phyloP scores from a whole-genome alignment of 2,329 filamentous ascomycete species.

The Aspergillus pseudoviridinutans region DNA sequence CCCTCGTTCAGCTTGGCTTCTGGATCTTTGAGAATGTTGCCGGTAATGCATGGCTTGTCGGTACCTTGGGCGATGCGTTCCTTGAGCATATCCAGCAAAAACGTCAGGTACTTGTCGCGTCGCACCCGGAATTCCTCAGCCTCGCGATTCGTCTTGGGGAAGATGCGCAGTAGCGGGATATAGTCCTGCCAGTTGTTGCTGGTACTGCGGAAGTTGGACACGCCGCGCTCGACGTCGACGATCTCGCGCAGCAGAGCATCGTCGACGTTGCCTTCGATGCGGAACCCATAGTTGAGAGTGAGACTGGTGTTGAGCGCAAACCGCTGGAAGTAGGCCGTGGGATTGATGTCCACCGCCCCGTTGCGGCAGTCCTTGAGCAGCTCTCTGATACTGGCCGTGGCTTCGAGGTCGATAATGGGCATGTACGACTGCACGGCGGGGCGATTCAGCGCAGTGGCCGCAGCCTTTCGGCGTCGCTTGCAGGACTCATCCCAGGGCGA shows the following conservation, averaged over 20 bases:
- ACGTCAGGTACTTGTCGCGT: conserved; percentile 62
- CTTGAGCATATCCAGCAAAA: conserved; percentile 57
- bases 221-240: conserved; percentile 67
- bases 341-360: conserved; percentile 64
- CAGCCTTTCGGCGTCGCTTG: conserved; percentile 71
- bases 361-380: conserved; percentile 61
- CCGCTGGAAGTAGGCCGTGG: conserved; percentile 68
- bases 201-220: conserved; percentile 72
- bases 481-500: conserved; percentile 81
- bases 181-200: conserved; percentile 86
- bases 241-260: conserved; percentile 69
- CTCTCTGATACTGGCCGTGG: conserved; percentile 67
- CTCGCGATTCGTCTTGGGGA: conserved; percentile 58
- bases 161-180: conserved; percentile 67
- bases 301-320: conserved; percentile 74
- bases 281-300: conserved; percentile 74
- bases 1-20: conserved; percentile 66
- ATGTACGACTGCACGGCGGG: conserved; percentile 74
- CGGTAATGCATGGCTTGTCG: conserved; percentile 65
- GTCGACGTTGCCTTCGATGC: conserved; percentile 67
- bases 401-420: conserved; percentile 77
- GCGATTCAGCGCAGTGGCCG: conserved; percentile 72
- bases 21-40: conserved; percentile 66
- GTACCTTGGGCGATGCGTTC: conserved; percentile 59
- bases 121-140: conserved; percentile 64